Evolutionary conservation across 495 filamentous ascomycete genomes (phyloP).

Genomic region (Penicillium longicatenatum): DNA sequence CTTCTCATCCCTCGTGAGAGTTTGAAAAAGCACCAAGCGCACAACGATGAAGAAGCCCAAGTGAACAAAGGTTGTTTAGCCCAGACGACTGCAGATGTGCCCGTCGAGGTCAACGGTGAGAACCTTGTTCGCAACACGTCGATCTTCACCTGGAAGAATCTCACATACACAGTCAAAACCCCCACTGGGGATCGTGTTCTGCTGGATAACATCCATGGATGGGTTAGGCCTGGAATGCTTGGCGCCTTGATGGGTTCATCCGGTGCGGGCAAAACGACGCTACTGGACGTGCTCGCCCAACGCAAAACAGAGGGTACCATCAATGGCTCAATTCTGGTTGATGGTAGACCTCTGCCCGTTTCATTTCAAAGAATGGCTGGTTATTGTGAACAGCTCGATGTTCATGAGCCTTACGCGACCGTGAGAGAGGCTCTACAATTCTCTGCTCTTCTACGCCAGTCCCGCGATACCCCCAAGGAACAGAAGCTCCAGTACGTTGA

Average conservation of each 20-base stretch:
- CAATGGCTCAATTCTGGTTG: slow-evolving; percentile 80
- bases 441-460: slow-evolving; percentile 59
- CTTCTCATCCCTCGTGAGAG: slow-evolving; percentile 44
- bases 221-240: slow-evolving; percentile 87
- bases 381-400: slow-evolving; percentile 62
- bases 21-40: slow-evolving; percentile 23
- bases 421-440: slow-evolving; percentile 64
- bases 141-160: slow-evolving; percentile 63
- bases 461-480: slow-evolving; percentile 44
- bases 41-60: slow-evolving; percentile 27
- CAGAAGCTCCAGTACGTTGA: slow-evolving; percentile 64
- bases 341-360: slow-evolving; percentile 71
- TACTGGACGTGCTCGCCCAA: slow-evolving; percentile 55
- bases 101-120: not conserved
- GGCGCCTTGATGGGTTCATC: slow-evolving; percentile 71
- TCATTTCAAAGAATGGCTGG: slow-evolving; percentile 75
- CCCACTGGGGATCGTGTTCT: slow-evolving; percentile 48
- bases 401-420: slow-evolving; percentile 60
- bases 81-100: slow-evolving; percentile 14
- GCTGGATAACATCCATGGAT: slow-evolving; percentile 81
- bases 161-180: slow-evolving; percentile 55
- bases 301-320: slow-evolving; percentile 86
- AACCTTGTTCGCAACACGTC: slow-evolving; percentile 51
- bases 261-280: slow-evolving; percentile 63
- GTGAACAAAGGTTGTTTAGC: not conserved